Conservation (phyloP, 106 monocot species). For the Cymbidium sinense region DNA sequence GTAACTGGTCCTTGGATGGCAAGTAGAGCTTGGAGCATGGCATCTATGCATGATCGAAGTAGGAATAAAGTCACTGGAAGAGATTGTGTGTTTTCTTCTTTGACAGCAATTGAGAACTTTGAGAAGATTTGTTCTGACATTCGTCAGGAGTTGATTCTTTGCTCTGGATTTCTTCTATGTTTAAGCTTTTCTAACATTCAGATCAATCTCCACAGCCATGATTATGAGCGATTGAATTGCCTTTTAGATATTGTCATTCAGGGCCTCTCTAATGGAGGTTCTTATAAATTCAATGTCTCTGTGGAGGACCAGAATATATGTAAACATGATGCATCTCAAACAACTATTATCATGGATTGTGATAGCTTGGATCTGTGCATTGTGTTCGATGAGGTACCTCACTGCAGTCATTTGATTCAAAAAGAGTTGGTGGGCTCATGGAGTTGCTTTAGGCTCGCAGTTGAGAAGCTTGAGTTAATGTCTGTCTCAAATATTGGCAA, state of each 20-base stretch:
- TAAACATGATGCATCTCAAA: constrained; percentile 34
- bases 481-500: constrained; percentile 76
- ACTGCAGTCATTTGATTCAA: constrained; percentile 40
- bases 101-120: constrained; percentile 36
- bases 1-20: constrained; percentile 72
- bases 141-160: constrained; percentile 66
- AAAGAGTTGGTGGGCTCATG: constrained; percentile 76
- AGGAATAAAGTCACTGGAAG: constrained; percentile 46
- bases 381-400: constrained; percentile 30
- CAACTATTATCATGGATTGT: constrained; percentile 60
- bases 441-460: constrained; percentile 41
- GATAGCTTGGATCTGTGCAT: constrained; percentile 49
- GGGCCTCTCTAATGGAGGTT: constrained; percentile 22
- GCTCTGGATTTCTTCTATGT: constrained; percentile 63
- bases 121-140: constrained; percentile 41
- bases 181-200: constrained; percentile 35
- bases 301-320: constrained; percentile 4
- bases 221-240: constrained; percentile 36
- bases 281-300: constrained; percentile 8
- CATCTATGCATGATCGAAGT: constrained; percentile 40
- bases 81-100: constrained; percentile 59
- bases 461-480: constrained; percentile 71
- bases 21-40: constrained; percentile 65
- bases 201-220: constrained; percentile 37
- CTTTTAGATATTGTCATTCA: constrained; percentile 38